Base-by-base conservation (phyloP, 345 rosid genomes). In the Salix brachista region DNA sequence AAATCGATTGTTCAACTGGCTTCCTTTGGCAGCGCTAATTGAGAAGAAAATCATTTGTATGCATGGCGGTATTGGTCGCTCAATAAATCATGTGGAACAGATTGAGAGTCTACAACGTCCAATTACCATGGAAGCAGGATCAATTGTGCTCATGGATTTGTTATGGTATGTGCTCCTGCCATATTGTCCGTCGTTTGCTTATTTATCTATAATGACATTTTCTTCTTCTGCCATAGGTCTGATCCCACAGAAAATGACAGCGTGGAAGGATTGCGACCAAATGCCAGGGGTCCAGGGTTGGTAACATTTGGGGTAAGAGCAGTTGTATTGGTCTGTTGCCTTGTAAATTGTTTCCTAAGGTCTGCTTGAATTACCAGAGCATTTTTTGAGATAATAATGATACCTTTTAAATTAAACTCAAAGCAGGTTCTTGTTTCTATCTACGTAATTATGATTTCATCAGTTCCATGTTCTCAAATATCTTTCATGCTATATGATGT, bases 1-100 rank as follows among this genome's bases (percentile, higher is more conserved):
- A 84, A 94, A 96, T 76, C 97, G 95, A n/a, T 85, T 96, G 78
- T 96, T 96, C 80, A 96, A 93, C 85, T 96, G 97, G 95, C 92
- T 96, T 79, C 97, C 99, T 78, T 81, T 96, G 76, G 98, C 99
- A 37, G 99, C 99, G 79, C 77, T 92, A 68, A 94, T 96, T 54
- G 98, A 94, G 85, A 96, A 93, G 86, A 96, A 96, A 82, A 96
- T 96, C 70, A 91, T 96, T 74, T 96, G 99, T 80, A 93, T 96
- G 99, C 99, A 96, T 80, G 99, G 99, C 69, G 99, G 99, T 80
- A 96, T 96, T 80, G 98, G 98, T 74, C 91, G 99, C 74, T 96
- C 98, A 19, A 96, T 96, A 86, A 96, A 91, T 87, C 96, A 93
- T 69, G 90, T 96, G 65, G 97, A 96, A 80, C 99, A 96, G 87